Percentiles rank a stretch among this genome's conserved stretches.
Conservation (phyloP, 345 rosid genomes). For the Ceriops zippeliana region DNA sequence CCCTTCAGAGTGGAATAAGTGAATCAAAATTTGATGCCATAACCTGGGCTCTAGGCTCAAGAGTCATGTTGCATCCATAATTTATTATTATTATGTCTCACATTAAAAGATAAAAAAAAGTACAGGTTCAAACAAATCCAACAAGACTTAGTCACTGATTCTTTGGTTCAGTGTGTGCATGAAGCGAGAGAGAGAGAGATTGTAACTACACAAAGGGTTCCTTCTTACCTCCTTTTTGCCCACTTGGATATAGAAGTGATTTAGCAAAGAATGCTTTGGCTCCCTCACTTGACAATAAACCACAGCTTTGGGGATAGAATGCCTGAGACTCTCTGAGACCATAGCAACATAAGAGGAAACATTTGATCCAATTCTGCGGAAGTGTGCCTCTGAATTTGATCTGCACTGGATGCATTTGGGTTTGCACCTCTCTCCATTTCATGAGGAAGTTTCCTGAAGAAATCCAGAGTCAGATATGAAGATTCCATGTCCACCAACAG, state of each 20-base stretch:
- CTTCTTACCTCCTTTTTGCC: slow-evolving; percentile 50
- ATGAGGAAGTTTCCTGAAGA: slow-evolving; percentile 59
- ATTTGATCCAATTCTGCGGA: slow-evolving; percentile 53
- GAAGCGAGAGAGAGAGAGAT: too few relatives aligned
- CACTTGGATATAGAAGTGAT: slow-evolving; percentile 47
- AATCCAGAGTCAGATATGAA: slow-evolving; percentile 58
- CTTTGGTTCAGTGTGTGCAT: too few relatives aligned
- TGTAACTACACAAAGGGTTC: background rate
- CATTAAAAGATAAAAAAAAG: too few relatives aligned
- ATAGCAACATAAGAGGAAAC: slow-evolving; percentile 51
- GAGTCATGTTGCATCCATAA: too few relatives aligned
- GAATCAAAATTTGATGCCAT: too few relatives aligned
- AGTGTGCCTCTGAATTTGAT: slow-evolving; percentile 51
- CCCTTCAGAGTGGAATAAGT: too few relatives aligned
- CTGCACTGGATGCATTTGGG: slow-evolving; percentile 27
- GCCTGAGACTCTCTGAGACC: slow-evolving; percentile 53
- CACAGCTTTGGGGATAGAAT: slow-evolving; percentile 61
- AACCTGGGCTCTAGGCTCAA: too few relatives aligned
- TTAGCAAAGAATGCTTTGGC: slow-evolving; percentile 48
- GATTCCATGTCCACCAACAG: slow-evolving; percentile 77
- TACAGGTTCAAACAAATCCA: too few relatives aligned
- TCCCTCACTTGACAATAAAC: slow-evolving; percentile 66
- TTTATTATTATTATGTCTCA: too few relatives aligned
- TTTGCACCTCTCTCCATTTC: slow-evolving; percentile 48
- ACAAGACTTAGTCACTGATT: too few relatives aligned